Evolutionary conservation across 2,329 filamentous ascomycete genomes (phyloP), one percentile per base, ranked within the genome.

Genomic region (Cercospora canescens): DNA sequence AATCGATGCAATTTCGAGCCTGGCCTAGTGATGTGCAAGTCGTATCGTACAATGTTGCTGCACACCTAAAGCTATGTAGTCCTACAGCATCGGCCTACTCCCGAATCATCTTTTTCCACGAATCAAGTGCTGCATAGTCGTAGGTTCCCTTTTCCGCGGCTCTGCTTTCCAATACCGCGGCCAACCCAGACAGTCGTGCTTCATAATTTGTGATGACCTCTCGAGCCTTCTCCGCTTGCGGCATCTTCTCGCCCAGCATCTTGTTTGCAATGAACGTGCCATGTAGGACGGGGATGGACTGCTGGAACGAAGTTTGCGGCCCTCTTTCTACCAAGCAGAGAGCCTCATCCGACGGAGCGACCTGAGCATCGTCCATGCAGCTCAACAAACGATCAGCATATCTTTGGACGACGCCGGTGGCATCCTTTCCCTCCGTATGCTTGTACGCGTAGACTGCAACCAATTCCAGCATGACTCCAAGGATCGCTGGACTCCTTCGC

Each of bases 401-500:
- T 48, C 72, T 77, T 65, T 75, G 76, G 30, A 83, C 80, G 26
- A 78, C 75, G 1, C 76, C 75, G 50, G 79, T 76, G 34, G 69
- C 76, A 52, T 80, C 79, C 63, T 73, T 62, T 1, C 72, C 75
- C 1, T 66, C 73, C 5, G 69, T 64, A 61, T 80, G 73, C 64
- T 73, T 76, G 60, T 78, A 75, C 3, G 78, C 79, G 52, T 77
- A 72, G 5, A 80, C 74, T 30, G 81, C 81, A 18, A 79, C 76
- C 72, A 84, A 67, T 70, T 82, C 81, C 6, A 83, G 72, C 60
- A 80, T 78, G 30, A 79, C 66, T n/a, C 78, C 81, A 35, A 83
- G 73, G 4, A 81, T 76, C 4, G 73, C 71, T 1, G 81, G 79
- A 52, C 73, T 69, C 63, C 63, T 73, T 60, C 76, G 75, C n/a